Base-by-base conservation (phyloP, 768 basidiomycete species). In the Heimioporus sp. region DNA sequence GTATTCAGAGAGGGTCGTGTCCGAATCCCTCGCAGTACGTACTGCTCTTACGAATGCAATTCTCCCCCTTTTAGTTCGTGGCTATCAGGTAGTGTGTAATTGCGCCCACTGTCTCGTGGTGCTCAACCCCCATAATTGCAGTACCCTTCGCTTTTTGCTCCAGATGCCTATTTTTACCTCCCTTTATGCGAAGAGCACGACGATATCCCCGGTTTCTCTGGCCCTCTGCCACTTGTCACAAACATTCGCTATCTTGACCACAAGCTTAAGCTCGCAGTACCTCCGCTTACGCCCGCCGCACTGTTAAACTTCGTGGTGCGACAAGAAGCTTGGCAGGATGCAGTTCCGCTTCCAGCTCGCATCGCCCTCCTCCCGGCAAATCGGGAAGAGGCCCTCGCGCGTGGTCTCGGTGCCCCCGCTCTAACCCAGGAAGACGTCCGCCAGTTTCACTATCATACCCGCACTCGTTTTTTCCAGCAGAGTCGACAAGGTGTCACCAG, bases 141-240 rank as follows among this genome's bases (percentile, higher is more conserved):
- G 78, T 69, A 73, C 49, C 68, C 78, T 17, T 73, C 74, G 1
- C 36, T 71, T 19, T 73, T 76, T 56, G 76, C 71, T 28, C 75
- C 76, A 4, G 79, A 79, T 52, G 54, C 67, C n/a, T 68, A 68
- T 59, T 76, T 77, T 54, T 60, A 69, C 37, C 63, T 80, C 11
- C 77, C 79, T 1, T 47, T 77, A 21, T 68, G 66, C 21, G 63
- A 59, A 28, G 60, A 63, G 12, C 51, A 64, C 17, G 64, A 67
- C 11, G 56, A 55, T 31, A 38, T 39, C 3, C 13, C 46, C 48
- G 65, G 65, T 51, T 61, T 61, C 39, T 71, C 72, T n/a, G 64
- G 72, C 5, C 68, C 73, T 10, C 58, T 55, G 8, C 69, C 75
- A 11, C 60, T 65, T 10, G 52, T 58, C 16, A 54, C 69, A 15